Evolutionary conservation across 1,139 yeast species (phyloP), one percentile per base, ranked within the genome.

Genomic region (Eremothecium coryli): DNA sequence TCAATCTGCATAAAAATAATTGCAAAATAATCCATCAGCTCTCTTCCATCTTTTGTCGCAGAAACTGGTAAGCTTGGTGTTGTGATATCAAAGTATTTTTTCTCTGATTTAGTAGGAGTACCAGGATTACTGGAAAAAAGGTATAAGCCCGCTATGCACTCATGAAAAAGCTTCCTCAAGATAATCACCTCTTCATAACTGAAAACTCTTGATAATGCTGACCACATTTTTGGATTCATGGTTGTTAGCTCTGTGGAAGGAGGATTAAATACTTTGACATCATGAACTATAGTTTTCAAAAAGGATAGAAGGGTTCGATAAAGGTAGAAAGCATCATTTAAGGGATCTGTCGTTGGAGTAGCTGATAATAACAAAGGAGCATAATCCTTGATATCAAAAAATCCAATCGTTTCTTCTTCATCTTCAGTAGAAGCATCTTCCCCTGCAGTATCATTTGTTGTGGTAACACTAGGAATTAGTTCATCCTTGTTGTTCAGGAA

Each of bases 11-110:
- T 84, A 58, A 85, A 93, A 46, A 90, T 84, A 2, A 95, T 82
- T 0, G 96, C 96, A 55, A 93, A 77, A 2, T 88, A 81, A 55
- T 93, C 98, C 95, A 90, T 86, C 40, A 88, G 66, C 48, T 93
- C 98, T 48, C 90, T 86, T 43, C 88, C 96, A 52, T 88, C 97
- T 46, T 85, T 86, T 1, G 94, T 78, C 1, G 93, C 82, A 2
- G 88, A 76, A 4, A 82, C 81, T 4, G 95, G 93, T 32, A 82
- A 61, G 41, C 79, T 81, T 4, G 94, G 88, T 2, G 86, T 86
- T 14, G 82, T 75, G 22, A 80, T 70, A 50, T 84, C 95, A 54
- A 81, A 73, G 6, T 58, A 52, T 15, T 65, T 62, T 16, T 51
- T 60, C 10, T 50, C 49, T n/a, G 30, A 22, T 29, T 40, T 41